A percentile compares a stretch with the other conserved stretches of the same genome.
Evolutionary conservation across 768 basidiomycete genomes (phyloP).

Genomic region (Fibroporia radiculosa): DNA sequence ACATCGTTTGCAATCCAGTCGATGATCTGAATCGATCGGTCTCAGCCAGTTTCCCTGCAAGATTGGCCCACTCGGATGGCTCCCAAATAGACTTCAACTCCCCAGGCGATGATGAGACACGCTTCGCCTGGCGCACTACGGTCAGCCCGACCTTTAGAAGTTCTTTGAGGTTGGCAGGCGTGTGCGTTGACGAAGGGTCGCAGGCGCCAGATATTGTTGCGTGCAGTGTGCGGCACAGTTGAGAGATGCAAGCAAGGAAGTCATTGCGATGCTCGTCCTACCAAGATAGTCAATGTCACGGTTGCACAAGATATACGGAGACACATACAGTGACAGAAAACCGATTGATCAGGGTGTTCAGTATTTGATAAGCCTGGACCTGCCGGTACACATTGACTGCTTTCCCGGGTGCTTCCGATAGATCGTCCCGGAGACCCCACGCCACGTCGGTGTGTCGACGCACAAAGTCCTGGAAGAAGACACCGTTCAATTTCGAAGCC

Average conservation of each 20-base stretch:
- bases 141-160: constrained; percentile 62
- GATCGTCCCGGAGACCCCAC: constrained; percentile 54
- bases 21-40: constrained; percentile 60
- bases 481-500: constrained; percentile 61
- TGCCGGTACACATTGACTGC: constrained; percentile 74
- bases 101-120: constrained; percentile 26
- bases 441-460: constrained; percentile 54
- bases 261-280: constrained; percentile 33
- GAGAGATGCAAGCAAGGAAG: constrained; percentile 40
- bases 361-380: constrained; percentile 64
- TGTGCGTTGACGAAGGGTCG: constrained; percentile 35
- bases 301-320: not conserved
- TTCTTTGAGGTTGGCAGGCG: constrained; percentile 68
- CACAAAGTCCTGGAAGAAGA: constrained; percentile 76
- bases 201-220: constrained; percentile 42
- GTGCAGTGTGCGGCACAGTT: constrained; percentile 42
- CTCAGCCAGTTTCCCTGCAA: constrained; percentile 38
- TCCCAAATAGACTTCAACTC: constrained; percentile 47
- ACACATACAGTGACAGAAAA: constrained; percentile 40
- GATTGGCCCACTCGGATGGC: constrained; percentile 42
- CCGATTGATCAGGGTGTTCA: constrained; percentile 56
- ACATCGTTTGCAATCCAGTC: constrained; percentile 50
- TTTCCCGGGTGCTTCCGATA: constrained; percentile 48
- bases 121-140: constrained; percentile 60
- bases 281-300: constrained; percentile 6